Evolutionary conservation across 148 eudicot species (phyloP), one percentile per base, ranked within the genome.

Genomic region (Diospyros lotus): DNA sequence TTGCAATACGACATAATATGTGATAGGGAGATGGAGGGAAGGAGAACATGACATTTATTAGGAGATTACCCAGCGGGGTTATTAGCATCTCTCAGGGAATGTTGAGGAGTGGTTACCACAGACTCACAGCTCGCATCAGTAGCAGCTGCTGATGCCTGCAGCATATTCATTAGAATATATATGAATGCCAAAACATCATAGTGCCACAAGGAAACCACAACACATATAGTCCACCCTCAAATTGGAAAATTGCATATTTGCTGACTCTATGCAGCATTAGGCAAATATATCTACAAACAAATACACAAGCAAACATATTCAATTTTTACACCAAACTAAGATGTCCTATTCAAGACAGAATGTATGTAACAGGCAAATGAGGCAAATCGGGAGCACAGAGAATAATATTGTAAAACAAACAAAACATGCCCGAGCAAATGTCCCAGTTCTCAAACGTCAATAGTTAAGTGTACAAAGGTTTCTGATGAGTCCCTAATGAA

Each of bases 111-210:
- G 73, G 93, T 88, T 76, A 91, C 93, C 68, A 79, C 93, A 75
- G 95, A 85, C 82, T 90, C 98, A 76, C 93, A 87, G 80, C 92
- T 90, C 80, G 83, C 89, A 83, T 90, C 98, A 71, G 90, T 82
- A 71, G 87, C 75, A 59, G 82, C 81, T n/a, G 75, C 83, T 15
- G 95, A 76, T 71, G 88, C 89, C 98, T 94, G 84, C 64, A 76
- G 71, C 66, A 78, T 54, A 68, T 54, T 53, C 41, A 51, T 66
- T 70, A 6, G 56, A 63, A 66, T 54, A 42, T 8, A 56, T 40
- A 70, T 54, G 6, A 40, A 52, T 41, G 63, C 73, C 63, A 40
- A 69, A 70, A 55, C 62, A 55, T 4, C 38, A 14, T 48, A 73
- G 14, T 73, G 59, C 58, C 44, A 44, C 9, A 45, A 66, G 28